Base-by-base conservation (phyloP, 1,139 yeast species). In the Pichia sp. region DNA sequence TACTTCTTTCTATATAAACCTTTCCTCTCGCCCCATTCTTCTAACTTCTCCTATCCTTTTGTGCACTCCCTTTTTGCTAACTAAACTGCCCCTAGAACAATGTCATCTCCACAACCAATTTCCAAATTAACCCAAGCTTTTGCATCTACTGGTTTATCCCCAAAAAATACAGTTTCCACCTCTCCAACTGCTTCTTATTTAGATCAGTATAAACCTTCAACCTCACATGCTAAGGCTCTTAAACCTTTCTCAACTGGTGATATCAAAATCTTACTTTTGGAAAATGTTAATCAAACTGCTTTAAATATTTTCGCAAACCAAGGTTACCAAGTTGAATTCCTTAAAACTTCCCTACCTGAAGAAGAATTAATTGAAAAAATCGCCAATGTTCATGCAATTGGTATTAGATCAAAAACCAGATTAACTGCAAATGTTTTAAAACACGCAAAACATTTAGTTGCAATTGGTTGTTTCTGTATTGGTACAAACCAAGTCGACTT, bases 401-500 rank as follows among this genome's bases (percentile, higher is more conserved):
- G 99, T 73, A 91, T 93, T 67, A 87, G 99, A 76, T 91, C 98
- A 56, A 93, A 95, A 76, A 93, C 99, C 53, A 87, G 84, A 70
- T 77, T 93, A 66, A 88, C 93, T 42, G 85, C 81, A 62, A 83
- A 81, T 56, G 81, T 93, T 41, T 77, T 93, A 64, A 77, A 81
- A 60, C 88, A 87, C 62, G 99, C 99, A 52, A 85, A 84, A 69
- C 88, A 93, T 73, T 78, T 93, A 71, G 89, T 88, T 36, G 91
- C 82, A 45, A 77, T 95, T 71, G 99, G 99, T 54, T 93, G 99
- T 75, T 93, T 93, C 86, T 93, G 99, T 77, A 93, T 93, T 65
- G 99, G 99, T 66, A 95, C 99, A 54, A 93, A 93, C 74, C 99
- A 93, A 75, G 99, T 93, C 54, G 95, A 93, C 69, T 79, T 93